Percentiles rank a stretch among this genome's conserved stretches.
phyloP scores from a whole-genome alignment of 1,139 yeast genomes.

The Taiozyma sp. region DNA sequence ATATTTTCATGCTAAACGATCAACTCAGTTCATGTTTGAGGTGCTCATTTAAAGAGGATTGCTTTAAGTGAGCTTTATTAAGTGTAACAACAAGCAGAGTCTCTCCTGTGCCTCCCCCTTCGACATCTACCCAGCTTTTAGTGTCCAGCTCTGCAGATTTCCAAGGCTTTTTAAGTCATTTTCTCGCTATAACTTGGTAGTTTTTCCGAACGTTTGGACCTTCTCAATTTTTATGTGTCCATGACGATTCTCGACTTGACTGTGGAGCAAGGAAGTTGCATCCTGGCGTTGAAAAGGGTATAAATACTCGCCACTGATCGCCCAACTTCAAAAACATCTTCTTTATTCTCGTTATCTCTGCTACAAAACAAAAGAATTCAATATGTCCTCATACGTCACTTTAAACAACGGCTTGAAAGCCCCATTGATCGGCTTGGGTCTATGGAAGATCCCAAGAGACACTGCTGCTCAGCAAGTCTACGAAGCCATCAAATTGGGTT shows the following conservation, averaged over 20 bases:
- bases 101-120: too few species aligned
- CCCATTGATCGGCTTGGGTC: slow-evolving; percentile 65
- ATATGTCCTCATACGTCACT: slow-evolving; percentile 33
- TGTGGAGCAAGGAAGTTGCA: not conserved
- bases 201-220: not conserved
- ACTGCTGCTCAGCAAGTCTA: slow-evolving; percentile 57
- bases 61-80: not conserved
- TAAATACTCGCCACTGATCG: not conserved
- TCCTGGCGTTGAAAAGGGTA: not conserved
- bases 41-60: too few species aligned
- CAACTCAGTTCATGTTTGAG: too few species aligned
- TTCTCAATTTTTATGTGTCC: not conserved
- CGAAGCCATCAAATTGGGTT: slow-evolving; percentile 66
- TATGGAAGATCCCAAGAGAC: slow-evolving; percentile 60
- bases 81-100: too few species aligned
- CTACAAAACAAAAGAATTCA: not conserved
- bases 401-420: slow-evolving; percentile 56
- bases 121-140: too few species aligned
- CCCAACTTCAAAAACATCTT: not conserved
- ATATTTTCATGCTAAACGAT: too few species aligned
- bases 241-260: not conserved
- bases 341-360: not conserved
- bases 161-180: not conserved
- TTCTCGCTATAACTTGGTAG: not conserved
- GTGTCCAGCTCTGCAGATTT: not conserved